Evolutionary conservation across 345 rosid genomes (phyloP).

Genomic region (Eucalyptus erythrocorys): DNA sequence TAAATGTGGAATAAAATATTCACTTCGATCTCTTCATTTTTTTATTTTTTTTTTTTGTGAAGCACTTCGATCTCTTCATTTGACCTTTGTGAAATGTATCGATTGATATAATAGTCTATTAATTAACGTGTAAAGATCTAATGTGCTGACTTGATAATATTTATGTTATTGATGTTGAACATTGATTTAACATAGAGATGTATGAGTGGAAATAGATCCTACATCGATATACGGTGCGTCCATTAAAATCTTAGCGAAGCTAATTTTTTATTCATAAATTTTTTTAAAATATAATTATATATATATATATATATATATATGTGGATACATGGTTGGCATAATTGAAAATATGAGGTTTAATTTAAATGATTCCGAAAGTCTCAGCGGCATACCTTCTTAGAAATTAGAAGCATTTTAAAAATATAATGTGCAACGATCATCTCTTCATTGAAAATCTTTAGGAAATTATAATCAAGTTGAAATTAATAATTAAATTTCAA

Average conservation of each 20-base stretch:
- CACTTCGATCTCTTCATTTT: fast-evolving
- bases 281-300: no score
- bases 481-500: no score
- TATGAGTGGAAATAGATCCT: neutral
- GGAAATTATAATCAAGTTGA: neutral
- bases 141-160: neutral
- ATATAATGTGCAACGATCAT: neutral
- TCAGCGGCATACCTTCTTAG: neutral
- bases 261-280: neutral
- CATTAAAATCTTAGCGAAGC: neutral
- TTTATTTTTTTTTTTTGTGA: neutral
- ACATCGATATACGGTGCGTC: neutral
- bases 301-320: fast-evolving
- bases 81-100: neutral
- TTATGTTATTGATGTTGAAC: neutral
- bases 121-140: neutral
- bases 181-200: neutral
- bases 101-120: neutral
- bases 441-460: neutral
- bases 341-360: neutral
- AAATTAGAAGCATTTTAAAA: neutral
- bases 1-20: neutral
- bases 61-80: neutral
- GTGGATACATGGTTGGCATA: neutral
- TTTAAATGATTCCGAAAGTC: neutral